A percentile compares a stretch with the other conserved stretches of the same genome.
phyloP scores from a whole-genome alignment of 2,329 filamentous ascomycete species.

The Colletotrichum limetticola region DNA sequence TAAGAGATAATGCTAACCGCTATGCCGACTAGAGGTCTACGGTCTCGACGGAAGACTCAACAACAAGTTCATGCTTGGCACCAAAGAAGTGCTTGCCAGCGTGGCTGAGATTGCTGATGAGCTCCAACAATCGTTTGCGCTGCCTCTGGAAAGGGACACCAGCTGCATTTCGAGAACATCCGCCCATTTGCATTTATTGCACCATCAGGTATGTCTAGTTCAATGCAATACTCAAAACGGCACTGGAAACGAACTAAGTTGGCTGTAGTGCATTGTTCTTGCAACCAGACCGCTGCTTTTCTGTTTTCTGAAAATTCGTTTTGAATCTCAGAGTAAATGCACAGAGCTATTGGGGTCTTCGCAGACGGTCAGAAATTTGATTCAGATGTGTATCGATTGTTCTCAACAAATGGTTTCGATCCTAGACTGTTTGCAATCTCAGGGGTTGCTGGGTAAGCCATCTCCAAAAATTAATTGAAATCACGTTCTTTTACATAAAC shows the following conservation, averaged over 20 bases:
- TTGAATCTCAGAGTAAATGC: constrained; percentile 41
- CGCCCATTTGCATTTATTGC: constrained; percentile 45
- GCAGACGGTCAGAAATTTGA: constrained; percentile 44
- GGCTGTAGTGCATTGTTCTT: constrained; percentile 44
- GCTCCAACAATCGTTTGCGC: constrained; percentile 42
- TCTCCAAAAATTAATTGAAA: no score
- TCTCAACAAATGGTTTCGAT: constrained; percentile 49
- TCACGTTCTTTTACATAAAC: no score
- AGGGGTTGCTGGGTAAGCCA: constrained; percentile 56
- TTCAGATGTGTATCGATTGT: constrained; percentile 48
- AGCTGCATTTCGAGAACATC: constrained; percentile 48
- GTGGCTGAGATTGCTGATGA: constrained; percentile 45
- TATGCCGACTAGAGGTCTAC: constrained; percentile 41
- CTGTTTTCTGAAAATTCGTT: constrained; percentile 45
- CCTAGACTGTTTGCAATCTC: constrained; percentile 54
- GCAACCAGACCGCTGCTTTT: constrained; percentile 45
- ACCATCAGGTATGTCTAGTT: constrained; percentile 43
- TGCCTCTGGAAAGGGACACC: constrained; percentile 41
- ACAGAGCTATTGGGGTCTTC: constrained; percentile 50
- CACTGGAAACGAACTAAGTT: neutral
- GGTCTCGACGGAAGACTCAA: constrained; percentile 43
- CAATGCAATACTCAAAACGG: no score
- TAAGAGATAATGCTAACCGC: no score
- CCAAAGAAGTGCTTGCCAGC: constrained; percentile 43
- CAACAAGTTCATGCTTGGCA: constrained; percentile 44